phyloP scores from a whole-genome alignment of 306 rosid genomes.

The Lathyrus sativus region DNA sequence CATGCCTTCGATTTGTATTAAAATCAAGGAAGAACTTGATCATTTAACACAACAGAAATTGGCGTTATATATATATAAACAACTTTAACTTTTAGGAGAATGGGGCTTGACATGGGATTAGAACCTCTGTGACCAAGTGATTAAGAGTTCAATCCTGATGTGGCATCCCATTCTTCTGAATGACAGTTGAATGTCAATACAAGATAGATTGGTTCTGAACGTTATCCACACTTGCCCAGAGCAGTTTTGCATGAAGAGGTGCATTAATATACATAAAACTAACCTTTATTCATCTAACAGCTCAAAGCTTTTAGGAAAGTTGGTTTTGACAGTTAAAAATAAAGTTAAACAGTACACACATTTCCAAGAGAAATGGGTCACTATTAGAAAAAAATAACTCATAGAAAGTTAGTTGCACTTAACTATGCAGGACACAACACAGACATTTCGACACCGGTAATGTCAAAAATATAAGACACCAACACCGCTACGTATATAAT shows the following conservation, averaged over 20 bases:
- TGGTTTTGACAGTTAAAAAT: constrained; percentile 14
- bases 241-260: not conserved
- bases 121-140: constrained; percentile 11
- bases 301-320: constrained; percentile 5
- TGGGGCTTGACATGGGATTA: not conserved
- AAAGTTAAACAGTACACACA: constrained; percentile 7
- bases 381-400: not conserved
- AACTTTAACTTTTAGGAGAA: constrained; percentile 29
- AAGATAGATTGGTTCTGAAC: not conserved
- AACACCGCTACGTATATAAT: no score
- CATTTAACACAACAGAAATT: constrained; percentile 27
- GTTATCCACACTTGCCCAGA: not conserved
- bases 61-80: constrained; percentile 8
- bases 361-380: not conserved
- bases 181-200: constrained; percentile 4
- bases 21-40: constrained; percentile 16
- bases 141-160: constrained; percentile 8
- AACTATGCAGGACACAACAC: no score
- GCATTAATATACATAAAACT: constrained; percentile 4
- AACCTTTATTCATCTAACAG: constrained; percentile 6
- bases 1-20: constrained; percentile 18
- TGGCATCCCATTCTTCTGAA: constrained; percentile 11
- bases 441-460: no score
- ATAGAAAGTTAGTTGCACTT: not conserved
- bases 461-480: no score